Base-by-base conservation (phyloP, 148 eudicot genomes). In the Fagopyrum homotropicum region DNA sequence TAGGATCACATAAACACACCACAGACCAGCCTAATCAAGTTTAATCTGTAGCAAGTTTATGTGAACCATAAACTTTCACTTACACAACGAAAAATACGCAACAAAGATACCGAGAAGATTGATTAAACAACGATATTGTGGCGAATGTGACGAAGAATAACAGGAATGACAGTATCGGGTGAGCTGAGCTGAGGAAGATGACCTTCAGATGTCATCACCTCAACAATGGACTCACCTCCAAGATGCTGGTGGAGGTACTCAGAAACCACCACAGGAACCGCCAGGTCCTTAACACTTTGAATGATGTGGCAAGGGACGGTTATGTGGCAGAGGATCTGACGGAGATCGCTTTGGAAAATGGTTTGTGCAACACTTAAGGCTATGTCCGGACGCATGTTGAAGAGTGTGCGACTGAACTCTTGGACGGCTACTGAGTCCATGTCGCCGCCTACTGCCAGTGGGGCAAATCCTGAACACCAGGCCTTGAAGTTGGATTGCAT, bases 311-410 rank as follows among this genome's bases (percentile, higher is more conserved):
- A 91, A 0, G 98, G 93, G 3, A 85, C 85, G 0, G 86, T 82
- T 3, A 93, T 90, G 16, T 86, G 97, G 68, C 86, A 46, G 30
- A 93, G 76, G 1, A 89, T 46, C 72, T 85, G 83, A 69, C 98
- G 85, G 7, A 83, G 64, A 61, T 93, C 98, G 43, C 91, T 83
- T 17, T 86, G 86, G 78, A 93, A 93, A 45, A 93, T 91, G 59
- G 85, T 89, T 59, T 83, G 91, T 0, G 87, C 82, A 0, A 93
- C 87, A 22, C 90, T 86, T 10, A 93, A 50, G 47, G 97, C 97
- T 1, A 93, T 93, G 74, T 93, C 98, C 0, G 98, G 98, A 45
- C 98, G 84, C 97, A 93, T 93, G 78, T 91, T 93, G 87, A 93
- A 93, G 40, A 93, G 61, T 7, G 97, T 93, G 45, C 98, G 83